These are phyloP conservation scores for Beauveria asiatica DNA, from an alignment of 2,329 filamentous ascomycete genomes.

Conservation along the genomic window DNA sequence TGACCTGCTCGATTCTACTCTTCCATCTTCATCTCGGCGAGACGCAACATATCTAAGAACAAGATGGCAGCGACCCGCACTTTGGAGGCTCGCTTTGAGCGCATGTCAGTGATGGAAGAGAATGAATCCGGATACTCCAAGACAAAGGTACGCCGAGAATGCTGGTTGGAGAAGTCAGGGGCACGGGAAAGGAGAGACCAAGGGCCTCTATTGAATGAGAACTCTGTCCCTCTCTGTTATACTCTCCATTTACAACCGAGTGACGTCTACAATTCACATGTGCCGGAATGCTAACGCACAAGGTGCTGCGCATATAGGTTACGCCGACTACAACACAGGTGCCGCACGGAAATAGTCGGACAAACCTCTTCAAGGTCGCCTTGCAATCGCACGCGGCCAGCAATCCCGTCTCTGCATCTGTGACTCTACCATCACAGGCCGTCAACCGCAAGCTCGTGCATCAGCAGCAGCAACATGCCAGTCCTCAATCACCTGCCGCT, in stretches of 20 bases:
- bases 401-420: constrained; percentile 54
- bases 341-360: constrained; percentile 50
- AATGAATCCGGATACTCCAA: constrained; percentile 66
- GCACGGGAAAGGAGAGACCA: background rate
- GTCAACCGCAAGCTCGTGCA: constrained; percentile 40
- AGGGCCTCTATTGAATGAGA: background rate
- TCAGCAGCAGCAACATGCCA: constrained; percentile 30
- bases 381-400: constrained; percentile 62
- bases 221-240: background rate
- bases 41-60: background rate
- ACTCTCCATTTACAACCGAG: background rate
- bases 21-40: background rate
- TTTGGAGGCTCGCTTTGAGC: constrained; percentile 82
- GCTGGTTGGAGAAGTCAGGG: background rate
- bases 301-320: constrained; percentile 15
- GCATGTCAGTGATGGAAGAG: constrained; percentile 82
- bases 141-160: constrained; percentile 57
- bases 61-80: constrained; percentile 53
- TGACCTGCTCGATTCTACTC: background rate
- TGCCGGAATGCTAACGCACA: constrained; percentile 2
- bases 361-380: constrained; percentile 79
- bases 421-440: constrained; percentile 59
- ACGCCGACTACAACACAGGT: constrained; percentile 30
- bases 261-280: background rate
- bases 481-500: constrained; percentile 37